These are phyloP conservation scores for Dioszegia hungarica DNA, from an alignment of 768 basidiomycete species.

Conservation along the genomic window DNA sequence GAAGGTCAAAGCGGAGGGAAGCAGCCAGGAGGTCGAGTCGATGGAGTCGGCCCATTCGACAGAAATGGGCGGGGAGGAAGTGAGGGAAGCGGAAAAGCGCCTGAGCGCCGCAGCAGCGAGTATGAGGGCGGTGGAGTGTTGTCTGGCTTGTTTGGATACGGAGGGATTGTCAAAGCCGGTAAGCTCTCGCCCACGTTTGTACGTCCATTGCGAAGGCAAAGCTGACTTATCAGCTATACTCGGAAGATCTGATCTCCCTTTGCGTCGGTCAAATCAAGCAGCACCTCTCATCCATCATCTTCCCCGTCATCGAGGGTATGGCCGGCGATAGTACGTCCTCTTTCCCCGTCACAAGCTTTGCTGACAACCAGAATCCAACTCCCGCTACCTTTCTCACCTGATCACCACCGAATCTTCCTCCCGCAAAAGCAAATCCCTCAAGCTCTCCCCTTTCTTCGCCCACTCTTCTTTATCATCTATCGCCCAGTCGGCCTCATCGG, in stretches of 20 bases:
- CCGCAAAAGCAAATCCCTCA: conserved; percentile 11
- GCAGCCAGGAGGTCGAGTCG: conserved; percentile 3
- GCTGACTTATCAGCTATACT: conserved; percentile 67
- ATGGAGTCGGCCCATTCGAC: conserved; percentile 9
- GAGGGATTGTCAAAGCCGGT: conserved; percentile 85
- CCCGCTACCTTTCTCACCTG: conserved; percentile 24
- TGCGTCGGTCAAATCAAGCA: conserved; percentile 75
- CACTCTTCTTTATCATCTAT: conserved; percentile 45
- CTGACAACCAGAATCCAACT: conserved; percentile 27
- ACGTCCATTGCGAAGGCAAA: not conserved
- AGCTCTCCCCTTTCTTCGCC: conserved; percentile 18
- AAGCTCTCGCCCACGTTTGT: conserved; percentile 20
- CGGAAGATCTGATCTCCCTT: conserved; percentile 81
- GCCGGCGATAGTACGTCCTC: conserved; percentile 27
- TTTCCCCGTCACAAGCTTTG: not conserved
- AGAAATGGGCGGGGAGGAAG: conserved; percentile 12
- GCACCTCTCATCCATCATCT: conserved; percentile 70
- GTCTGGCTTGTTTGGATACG: conserved; percentile 68
- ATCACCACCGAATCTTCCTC: conserved; percentile 12
- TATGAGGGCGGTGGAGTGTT: conserved; percentile 76
- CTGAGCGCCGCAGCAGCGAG: conserved; percentile 57
- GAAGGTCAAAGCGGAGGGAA: conserved; percentile 31
- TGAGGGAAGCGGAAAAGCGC: not conserved
- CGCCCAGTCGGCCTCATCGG: conserved; percentile 66
- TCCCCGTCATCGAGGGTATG: conserved; percentile 74